Base-by-base conservation (phyloP, 192 early-diverging fungal species). In the Lobosporangium transversale region DNA sequence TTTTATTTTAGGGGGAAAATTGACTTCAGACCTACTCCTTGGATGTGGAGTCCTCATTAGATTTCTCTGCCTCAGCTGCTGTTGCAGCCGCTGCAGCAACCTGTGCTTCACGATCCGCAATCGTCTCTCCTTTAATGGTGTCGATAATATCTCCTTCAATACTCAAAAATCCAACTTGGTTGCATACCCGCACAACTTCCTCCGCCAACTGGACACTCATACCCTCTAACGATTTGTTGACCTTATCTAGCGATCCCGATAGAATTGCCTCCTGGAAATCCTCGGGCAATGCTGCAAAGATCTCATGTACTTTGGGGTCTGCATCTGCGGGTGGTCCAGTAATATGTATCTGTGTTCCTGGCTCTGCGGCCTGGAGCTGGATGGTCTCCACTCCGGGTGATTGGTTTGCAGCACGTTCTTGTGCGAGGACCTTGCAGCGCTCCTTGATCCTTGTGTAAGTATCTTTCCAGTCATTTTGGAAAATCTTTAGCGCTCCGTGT, bases 401-500 rank as follows among this genome's bases (percentile, higher is more conserved):
- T 59, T 80, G 33, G 36, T 79, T 43, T 58, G 67, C 53, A 57
- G 80, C 43, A 70, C 79, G 62, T 79, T 89, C 80, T 86, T 80
- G 71, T 58, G 84, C 66, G 62, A 87, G 56, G 10, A 89, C 88
- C 47, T 83, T 79, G 78, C 92, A 95, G 15, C 97, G 90, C 2
- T 76, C 83, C 45, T 80, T 79, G 66, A 98, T 96, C 60, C 90
- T 91, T 26, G 84, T 84, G 79, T 95, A 95, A 17, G 93, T 94
- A 17, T 90, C 83, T 14, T 89, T 82, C n/a, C 97, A 92, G 81
- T 98, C 97, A 44, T 88, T 87, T 60, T 84, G 75, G 79, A 97
- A 97, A 83, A 96, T 90, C 26, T 89, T 83, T 37, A 86, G 86
- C 3, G 95, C 92, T 42, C 62, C 82, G 26, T 80, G 81, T 26